phyloP scores from a whole-genome alignment of 106 monocot genomes.

The Agapanthus africanus region DNA sequence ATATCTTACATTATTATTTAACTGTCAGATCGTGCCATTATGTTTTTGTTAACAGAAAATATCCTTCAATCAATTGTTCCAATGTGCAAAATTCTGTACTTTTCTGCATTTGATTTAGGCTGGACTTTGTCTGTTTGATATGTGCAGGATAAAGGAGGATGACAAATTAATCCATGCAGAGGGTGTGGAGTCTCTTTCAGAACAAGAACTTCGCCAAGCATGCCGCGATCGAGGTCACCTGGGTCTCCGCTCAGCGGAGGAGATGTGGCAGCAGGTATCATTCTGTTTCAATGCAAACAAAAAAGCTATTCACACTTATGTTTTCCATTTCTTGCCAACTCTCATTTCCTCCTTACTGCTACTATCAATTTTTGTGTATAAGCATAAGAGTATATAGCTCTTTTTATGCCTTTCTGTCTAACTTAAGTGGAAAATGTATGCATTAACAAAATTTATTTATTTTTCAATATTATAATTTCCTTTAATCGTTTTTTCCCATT shows the following conservation, averaged over 20 bases:
- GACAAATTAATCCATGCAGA: slow-evolving; percentile 90
- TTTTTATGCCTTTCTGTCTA: background rate
- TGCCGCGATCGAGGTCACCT: slow-evolving; percentile 84
- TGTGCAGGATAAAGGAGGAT: slow-evolving; percentile 84
- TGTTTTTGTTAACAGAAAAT: background rate
- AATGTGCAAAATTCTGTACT: background rate
- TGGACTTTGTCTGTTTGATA: background rate
- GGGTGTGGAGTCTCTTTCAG: slow-evolving; percentile 92
- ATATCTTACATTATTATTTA: background rate
- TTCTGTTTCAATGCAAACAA: background rate
- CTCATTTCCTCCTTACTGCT: background rate
- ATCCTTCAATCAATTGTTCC: background rate
- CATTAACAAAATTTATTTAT: no score
- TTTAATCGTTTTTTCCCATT: background rate
- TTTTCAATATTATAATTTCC: background rate
- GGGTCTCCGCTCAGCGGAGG: slow-evolving; percentile 87
- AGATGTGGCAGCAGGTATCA: slow-evolving; percentile 87
- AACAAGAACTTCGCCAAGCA: slow-evolving; percentile 85
- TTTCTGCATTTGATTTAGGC: background rate
- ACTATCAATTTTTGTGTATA: background rate
- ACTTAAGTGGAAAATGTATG: no score
- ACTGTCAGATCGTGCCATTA: background rate
- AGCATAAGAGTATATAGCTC: background rate
- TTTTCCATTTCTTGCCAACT: background rate
- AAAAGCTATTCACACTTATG: background rate